phyloP scores from a whole-genome alignment of 768 basidiomycete species.

The Lentinula edodes region DNA sequence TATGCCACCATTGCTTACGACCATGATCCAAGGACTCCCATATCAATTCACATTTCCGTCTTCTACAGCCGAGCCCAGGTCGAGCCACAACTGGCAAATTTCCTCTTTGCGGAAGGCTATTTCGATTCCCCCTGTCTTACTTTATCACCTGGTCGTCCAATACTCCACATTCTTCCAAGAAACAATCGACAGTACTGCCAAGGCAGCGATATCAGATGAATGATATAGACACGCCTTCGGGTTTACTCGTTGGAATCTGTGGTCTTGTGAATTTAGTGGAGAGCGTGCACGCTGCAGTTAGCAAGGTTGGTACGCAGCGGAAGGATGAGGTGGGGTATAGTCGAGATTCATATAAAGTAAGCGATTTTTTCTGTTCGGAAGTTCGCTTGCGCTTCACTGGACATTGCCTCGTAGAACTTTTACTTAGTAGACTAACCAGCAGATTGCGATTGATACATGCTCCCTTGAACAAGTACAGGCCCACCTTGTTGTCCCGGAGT shows the following conservation, averaged over 20 bases:
- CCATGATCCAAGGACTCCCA: slow-evolving; percentile 22
- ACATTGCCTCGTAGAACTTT: neutral
- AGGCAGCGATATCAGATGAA: slow-evolving; percentile 23
- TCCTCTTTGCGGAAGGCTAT: slow-evolving; percentile 20
- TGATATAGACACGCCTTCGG: slow-evolving; percentile 23
- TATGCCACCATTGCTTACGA: slow-evolving; percentile 29
- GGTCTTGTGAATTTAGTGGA: slow-evolving; percentile 33
- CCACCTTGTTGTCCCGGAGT: too few species aligned
- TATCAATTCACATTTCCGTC: slow-evolving; percentile 27
- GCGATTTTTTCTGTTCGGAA: neutral
- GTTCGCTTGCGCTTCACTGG: neutral
- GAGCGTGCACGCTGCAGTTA: slow-evolving; percentile 26
- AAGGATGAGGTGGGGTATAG: slow-evolving; percentile 31
- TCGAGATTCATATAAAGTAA: slow-evolving; percentile 32
- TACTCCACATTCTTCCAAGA: slow-evolving; percentile 27
- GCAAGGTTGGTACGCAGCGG: slow-evolving; percentile 24
- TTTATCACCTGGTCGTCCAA: slow-evolving; percentile 37
- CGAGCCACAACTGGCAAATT: slow-evolving; percentile 20
- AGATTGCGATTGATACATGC: too few species aligned
- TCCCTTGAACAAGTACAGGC: too few species aligned
- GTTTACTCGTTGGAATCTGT: slow-evolving; percentile 36
- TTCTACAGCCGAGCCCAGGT: slow-evolving; percentile 37
- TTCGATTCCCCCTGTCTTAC: slow-evolving; percentile 26
- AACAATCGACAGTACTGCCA: slow-evolving; percentile 16
- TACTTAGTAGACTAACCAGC: neutral